phyloP scores from a whole-genome alignment of 495 filamentous ascomycete genomes.

The Parathielavia hyrcaniae region DNA sequence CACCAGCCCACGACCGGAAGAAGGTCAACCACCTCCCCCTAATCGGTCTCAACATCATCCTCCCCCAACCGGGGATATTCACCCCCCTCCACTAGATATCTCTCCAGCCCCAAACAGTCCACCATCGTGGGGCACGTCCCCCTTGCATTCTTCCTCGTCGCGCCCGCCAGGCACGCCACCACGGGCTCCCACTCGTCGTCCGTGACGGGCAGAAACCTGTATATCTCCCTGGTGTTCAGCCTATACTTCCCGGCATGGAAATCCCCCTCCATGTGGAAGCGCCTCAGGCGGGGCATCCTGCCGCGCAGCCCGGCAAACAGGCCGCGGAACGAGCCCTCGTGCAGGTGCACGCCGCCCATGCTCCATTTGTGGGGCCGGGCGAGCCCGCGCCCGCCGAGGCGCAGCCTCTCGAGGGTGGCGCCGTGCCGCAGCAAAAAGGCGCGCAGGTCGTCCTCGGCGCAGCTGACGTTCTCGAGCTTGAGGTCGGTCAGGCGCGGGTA shows the following conservation, averaged over 20 bases:
- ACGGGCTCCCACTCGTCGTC: constrained; percentile 40
- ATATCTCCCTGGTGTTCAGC: constrained; percentile 37
- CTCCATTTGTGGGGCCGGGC: constrained; percentile 37
- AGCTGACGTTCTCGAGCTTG: constrained; percentile 40
- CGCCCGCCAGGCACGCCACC: constrained; percentile 2
- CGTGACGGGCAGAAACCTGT: constrained; percentile 40
- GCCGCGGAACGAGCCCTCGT: constrained; percentile 40
- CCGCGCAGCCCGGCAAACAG: constrained; percentile 37
- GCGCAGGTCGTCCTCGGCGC: constrained; percentile 42
- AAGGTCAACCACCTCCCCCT: background rate
- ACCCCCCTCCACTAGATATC: constrained; percentile 38
- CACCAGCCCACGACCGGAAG: background rate
- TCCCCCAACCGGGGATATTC: constrained; percentile 32
- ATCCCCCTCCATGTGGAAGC: constrained; percentile 44
- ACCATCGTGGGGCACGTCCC: constrained; percentile 30
- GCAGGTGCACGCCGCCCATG: constrained; percentile 41
- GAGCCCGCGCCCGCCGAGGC: constrained; percentile 42
- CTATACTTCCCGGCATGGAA: constrained; percentile 38
- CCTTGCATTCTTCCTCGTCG: background rate
- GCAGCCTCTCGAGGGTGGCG: constrained; percentile 36
- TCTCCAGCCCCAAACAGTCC: constrained; percentile 39
- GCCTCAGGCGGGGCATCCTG: constrained; percentile 33
- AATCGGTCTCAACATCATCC: background rate
- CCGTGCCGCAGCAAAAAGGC: constrained; percentile 40
- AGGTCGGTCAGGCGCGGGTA: constrained; percentile 39